These are phyloP conservation scores for Colletotrichum chlorophyti DNA, from an alignment of 2,329 filamentous ascomycete genomes.

Conservation along the genomic window DNA sequence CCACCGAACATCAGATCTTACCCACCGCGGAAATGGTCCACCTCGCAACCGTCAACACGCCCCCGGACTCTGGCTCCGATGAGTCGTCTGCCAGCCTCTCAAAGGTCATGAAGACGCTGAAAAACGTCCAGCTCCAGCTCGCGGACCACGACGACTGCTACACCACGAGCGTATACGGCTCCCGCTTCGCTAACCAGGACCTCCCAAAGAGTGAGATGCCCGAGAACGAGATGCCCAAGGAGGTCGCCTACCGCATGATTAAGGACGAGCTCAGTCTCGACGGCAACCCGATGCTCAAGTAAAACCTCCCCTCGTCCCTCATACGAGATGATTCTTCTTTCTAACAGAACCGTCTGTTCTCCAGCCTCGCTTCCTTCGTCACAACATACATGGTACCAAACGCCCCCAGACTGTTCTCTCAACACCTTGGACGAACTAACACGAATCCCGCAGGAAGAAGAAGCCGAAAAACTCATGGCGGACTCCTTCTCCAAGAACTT, in stretches of 20 bases:
- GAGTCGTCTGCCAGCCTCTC: slow-evolving; percentile 7
- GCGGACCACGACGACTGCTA: slow-evolving; percentile 63
- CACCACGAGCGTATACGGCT: slow-evolving; percentile 87
- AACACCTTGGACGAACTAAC: too few species aligned
- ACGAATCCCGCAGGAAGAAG: slow-evolving; percentile 93
- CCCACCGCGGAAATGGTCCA: slow-evolving; percentile 19
- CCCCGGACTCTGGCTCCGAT: slow-evolving; percentile 21
- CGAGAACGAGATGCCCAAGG: slow-evolving; percentile 86
- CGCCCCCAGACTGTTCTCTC: too few species aligned
- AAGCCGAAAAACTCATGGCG: slow-evolving; percentile 94
- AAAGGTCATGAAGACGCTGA: slow-evolving; percentile 18
- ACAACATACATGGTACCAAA: slow-evolving; percentile 86
- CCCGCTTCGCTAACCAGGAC: slow-evolving; percentile 80
- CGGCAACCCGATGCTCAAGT: slow-evolving; percentile 88
- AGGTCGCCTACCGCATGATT: slow-evolving; percentile 96
- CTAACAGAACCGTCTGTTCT: background rate
- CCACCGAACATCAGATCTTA: background rate
- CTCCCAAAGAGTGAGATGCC: slow-evolving; percentile 88
- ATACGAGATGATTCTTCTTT: too few species aligned
- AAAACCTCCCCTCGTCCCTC: slow-evolving; percentile 35
- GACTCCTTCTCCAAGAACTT: slow-evolving; percentile 96
- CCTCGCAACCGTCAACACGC: slow-evolving; percentile 21
- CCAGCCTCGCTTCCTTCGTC: slow-evolving; percentile 87
- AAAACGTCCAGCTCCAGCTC: slow-evolving; percentile 44
- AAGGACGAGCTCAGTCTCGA: slow-evolving; percentile 93